These are phyloP conservation scores for Dendrobium chrysotoxum DNA, from an alignment of 106 monocot species.

Conservation along the genomic window DNA sequence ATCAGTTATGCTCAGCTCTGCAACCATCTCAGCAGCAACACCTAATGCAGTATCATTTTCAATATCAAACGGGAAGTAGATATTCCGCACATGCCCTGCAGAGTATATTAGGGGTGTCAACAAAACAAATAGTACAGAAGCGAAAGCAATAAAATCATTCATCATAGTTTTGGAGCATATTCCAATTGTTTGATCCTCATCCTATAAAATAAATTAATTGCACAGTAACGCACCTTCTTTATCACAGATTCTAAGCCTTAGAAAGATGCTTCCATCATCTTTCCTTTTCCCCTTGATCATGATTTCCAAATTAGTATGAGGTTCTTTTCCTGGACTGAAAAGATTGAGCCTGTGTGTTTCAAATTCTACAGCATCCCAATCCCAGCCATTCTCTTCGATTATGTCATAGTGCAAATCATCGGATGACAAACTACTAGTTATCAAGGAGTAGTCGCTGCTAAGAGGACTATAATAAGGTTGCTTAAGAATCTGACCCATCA, in stretches of 20 bases:
- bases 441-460: conserved; percentile 7
- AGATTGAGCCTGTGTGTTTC: conserved; percentile 5
- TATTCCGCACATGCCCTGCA: conserved; percentile 38
- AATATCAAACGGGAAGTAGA: conserved; percentile 34
- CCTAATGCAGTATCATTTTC: conserved; percentile 44
- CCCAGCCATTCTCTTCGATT: conserved; percentile 29
- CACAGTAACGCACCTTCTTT: conserved; percentile 24
- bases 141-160: background rate
- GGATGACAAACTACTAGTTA: background rate
- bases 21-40: conserved; percentile 54
- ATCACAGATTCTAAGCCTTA: conserved; percentile 46
- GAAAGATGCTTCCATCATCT: conserved; percentile 46
- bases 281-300: conserved; percentile 37
- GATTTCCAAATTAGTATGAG: conserved; percentile 28
- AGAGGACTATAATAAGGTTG: conserved; percentile 26
- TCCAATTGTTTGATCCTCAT: background rate
- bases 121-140: background rate
- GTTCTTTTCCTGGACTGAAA: conserved; percentile 35
- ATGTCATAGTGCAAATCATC: conserved; percentile 4
- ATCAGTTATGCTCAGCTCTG: conserved; percentile 33
- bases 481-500: conserved; percentile 12
- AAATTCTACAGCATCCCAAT: conserved; percentile 8
- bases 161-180: background rate
- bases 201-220: background rate
- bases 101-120: background rate